Percentiles rank a stretch among this genome's conserved stretches.
Conservation (phyloP, 139 green algal genomes). For the Astrephomene gubernaculifera region DNA sequence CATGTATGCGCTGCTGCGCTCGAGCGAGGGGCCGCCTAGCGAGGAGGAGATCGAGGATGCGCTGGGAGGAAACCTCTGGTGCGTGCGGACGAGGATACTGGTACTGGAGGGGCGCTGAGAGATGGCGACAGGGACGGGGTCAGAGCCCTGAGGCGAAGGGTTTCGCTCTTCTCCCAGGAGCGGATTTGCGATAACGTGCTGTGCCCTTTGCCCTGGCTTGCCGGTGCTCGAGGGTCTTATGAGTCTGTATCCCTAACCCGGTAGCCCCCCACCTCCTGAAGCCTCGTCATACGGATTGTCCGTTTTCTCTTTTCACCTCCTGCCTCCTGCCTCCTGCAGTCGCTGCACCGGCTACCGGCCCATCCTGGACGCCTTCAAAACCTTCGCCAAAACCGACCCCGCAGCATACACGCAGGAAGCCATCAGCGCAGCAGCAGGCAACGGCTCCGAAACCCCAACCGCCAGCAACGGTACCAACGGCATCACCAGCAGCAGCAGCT, state of each 20-base stretch:
- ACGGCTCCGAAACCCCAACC: conserved; percentile 2
- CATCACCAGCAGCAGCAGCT: not conserved
- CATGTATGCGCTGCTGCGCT: conserved; percentile 93
- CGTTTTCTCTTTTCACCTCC: not conserved
- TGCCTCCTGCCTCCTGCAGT: conserved; percentile 50
- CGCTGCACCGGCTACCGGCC: conserved; percentile 97
- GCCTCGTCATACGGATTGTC: not conserved
- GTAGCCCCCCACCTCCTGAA: no score
- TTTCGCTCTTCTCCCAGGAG: no score
- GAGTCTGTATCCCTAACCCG: no score
- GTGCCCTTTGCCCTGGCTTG: no score
- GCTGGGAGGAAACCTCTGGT: conserved; percentile 96
- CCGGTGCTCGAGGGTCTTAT: no score
- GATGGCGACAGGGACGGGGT: no score
- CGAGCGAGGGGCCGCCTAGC: conserved; percentile 51
- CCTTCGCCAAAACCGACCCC: conserved; percentile 83
- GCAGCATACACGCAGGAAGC: conserved; percentile 81
- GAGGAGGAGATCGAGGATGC: conserved; percentile 94
- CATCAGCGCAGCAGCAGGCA: conserved; percentile 75
- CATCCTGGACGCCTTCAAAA: conserved; percentile 97
- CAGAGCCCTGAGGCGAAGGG: no score
- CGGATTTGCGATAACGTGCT: no score
- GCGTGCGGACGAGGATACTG: not conserved
- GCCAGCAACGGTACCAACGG: conserved; percentile 43
- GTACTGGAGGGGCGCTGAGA: not conserved